Percentiles rank a stretch among this genome's conserved stretches.
phyloP scores from a whole-genome alignment of 2,329 filamentous ascomycete species.

The Stagonosporopsis tanaceti region DNA sequence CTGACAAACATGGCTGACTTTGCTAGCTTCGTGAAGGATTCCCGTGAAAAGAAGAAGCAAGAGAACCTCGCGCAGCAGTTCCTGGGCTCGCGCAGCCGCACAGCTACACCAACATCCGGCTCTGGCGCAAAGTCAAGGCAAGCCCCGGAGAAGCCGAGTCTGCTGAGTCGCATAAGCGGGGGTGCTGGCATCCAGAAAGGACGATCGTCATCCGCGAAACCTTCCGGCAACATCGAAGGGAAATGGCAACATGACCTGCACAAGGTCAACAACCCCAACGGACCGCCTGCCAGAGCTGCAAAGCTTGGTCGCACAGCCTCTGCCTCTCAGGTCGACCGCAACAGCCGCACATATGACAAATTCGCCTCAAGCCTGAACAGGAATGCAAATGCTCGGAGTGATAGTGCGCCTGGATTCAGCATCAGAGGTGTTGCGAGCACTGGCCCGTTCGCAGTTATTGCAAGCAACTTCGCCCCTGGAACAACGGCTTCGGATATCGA shows the following conservation, averaged over 20 bases:
- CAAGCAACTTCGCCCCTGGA: conserved; percentile 82
- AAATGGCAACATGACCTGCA: conserved; percentile 79
- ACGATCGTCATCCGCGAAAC: conserved; percentile 52
- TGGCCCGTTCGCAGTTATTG: conserved; percentile 75
- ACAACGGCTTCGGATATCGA: conserved; percentile 85
- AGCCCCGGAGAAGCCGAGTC: conserved; percentile 59
- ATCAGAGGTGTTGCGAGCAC: conserved; percentile 70
- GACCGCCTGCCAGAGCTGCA: conserved; percentile 40
- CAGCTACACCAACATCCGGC: conserved; percentile 61
- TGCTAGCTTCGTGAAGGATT: conserved; percentile 42
- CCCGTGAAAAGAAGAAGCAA: conserved; percentile 74
- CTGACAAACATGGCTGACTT: conserved; percentile 32
- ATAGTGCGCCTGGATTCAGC: conserved; percentile 61
- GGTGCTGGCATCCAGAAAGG: conserved; percentile 71
- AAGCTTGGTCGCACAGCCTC: conserved; percentile 49
- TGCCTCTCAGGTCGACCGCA: conserved; percentile 53
- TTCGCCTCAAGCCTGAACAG: conserved; percentile 48
- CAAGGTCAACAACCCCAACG: conserved; percentile 52
- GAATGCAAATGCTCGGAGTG: conserved; percentile 38
- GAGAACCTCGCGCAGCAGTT: conserved; percentile 76
- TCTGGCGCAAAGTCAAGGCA: conserved; percentile 54
- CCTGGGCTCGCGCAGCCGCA: conserved; percentile 63
- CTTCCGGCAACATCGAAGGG: conserved; percentile 66
- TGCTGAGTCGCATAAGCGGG: conserved; percentile 79
- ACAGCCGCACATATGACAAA: conserved; percentile 52